Evolutionary conservation across 768 basidiomycete species (phyloP), one percentile per base, ranked within the genome.

Genomic region (Lactarius akahatsu): DNA sequence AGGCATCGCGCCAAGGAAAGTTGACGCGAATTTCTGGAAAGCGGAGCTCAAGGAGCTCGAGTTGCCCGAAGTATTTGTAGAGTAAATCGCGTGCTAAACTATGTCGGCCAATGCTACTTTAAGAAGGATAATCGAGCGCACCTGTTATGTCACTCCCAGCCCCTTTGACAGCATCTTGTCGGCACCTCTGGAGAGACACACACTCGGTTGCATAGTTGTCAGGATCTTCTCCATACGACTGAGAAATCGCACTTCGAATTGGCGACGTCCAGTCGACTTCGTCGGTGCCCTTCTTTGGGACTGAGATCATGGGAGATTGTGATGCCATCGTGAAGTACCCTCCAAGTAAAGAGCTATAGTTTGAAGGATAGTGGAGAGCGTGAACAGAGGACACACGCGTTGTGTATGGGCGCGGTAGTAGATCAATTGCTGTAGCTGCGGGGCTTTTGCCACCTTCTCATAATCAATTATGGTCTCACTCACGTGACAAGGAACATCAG

Each of bases 21-120:
- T 91, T 90, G 77, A 98, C 95, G 71, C 92, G 86, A 69, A 98
- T 94, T 76, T 98, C 96, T 10, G 96, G 87, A 80, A 99, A 99
- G 43, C 97, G 88, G 61, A 99, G 84, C 75, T 99, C 97, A 47
- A 99, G 87, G 5, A 98, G 86, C 74, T 99, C 97, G 54, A 99
- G 88, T 77, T 99, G 97, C 41, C 97, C 96, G 79, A 98, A 99
- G 80, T 99, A 99, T 79, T 97, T 98, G 89, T 96, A 98, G 54
- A 99, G 82, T 26, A 98, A 82, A 79, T 98, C 96, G 58, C 96
- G 85, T 15, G 90, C 96, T 89, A 74, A 57, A n/a, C 18, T 30
- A 23, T 26, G 18, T 43, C 34, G 30, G 23, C 28, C 26, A 13
- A 63, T 18, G 9, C 23, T 56, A 30, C 59, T 47, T 41, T 56